Conservation (phyloP, 2,329 filamentous ascomycete genomes). For the Trichoderma polysporum region DNA sequence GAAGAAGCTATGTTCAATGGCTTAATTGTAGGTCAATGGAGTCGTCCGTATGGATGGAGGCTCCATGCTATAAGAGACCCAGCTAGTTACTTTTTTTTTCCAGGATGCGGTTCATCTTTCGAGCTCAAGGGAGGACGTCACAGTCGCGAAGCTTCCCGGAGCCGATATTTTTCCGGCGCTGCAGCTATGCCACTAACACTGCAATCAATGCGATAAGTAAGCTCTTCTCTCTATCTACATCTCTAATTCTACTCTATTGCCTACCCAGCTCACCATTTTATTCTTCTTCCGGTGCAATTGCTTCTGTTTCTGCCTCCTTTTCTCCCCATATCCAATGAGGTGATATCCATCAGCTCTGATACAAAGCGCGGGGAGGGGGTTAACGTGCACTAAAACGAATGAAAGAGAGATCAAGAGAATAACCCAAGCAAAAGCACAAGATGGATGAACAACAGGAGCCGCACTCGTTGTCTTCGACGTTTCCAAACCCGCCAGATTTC, state of each 20-base stretch:
- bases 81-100: background rate
- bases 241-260: background rate
- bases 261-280: background rate
- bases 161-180: slow-evolving; percentile 35
- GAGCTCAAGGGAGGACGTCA: slow-evolving; percentile 3
- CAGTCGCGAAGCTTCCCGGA: slow-evolving; percentile 21
- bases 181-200: background rate
- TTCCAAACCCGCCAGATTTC: slow-evolving; percentile 85
- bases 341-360: slow-evolving; percentile 6
- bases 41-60: background rate
- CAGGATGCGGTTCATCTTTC: background rate
- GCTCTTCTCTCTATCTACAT: background rate
- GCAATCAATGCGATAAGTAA: slow-evolving; percentile 5
- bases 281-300: background rate
- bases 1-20: background rate
- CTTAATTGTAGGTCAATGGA: background rate
- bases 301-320: background rate
- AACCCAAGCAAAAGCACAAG: background rate
- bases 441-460: slow-evolving; percentile 43
- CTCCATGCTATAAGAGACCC: background rate
- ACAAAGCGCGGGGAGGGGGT: slow-evolving; percentile 15
- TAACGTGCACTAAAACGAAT: background rate
- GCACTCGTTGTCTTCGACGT: slow-evolving; percentile 60
- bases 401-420: background rate
- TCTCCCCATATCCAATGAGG: slow-evolving; percentile 17